Evolutionary conservation across 768 basidiomycete species (phyloP).

Genomic region (Macrolepiota albuminosa): DNA sequence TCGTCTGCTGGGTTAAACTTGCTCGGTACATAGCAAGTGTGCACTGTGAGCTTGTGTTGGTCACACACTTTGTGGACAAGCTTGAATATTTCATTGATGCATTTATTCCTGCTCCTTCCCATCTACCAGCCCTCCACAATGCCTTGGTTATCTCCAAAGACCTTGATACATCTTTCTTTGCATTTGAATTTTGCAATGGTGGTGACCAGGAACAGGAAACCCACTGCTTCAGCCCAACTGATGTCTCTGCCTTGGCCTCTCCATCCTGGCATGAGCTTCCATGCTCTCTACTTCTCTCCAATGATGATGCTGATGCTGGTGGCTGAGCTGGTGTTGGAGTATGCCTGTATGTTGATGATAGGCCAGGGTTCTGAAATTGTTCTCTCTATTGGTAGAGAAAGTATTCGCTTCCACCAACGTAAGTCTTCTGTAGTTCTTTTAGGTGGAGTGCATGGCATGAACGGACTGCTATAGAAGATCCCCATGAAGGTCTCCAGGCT

Average conservation of each 20-base stretch:
- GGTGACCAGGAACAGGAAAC: slow-evolving; percentile 31
- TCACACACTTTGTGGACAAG: too few relatives aligned
- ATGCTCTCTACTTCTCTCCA: too few relatives aligned
- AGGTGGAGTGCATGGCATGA: slow-evolving; percentile 5
- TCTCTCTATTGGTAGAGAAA: slow-evolving; percentile 10
- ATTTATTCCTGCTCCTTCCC: slow-evolving; percentile 16
- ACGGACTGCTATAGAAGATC: slow-evolving; percentile 18
- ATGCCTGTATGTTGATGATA: slow-evolving; percentile 17
- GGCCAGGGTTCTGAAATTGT: slow-evolving; percentile 24
- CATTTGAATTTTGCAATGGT: slow-evolving; percentile 5
- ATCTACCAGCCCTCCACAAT: slow-evolving; percentile 34
- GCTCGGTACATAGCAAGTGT: too few relatives aligned
- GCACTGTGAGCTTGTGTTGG: too few relatives aligned
- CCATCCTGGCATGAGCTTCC: too few relatives aligned
- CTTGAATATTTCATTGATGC: slow-evolving; percentile 24
- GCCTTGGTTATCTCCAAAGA: slow-evolving; percentile 35
- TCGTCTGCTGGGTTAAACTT: too few relatives aligned
- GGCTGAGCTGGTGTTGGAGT: not conserved
- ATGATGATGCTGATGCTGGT: too few relatives aligned
- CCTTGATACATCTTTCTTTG: slow-evolving; percentile 6
- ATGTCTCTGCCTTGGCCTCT: slow-evolving; percentile 22
- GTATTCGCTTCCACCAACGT: slow-evolving; percentile 27
- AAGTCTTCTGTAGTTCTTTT: slow-evolving; percentile 21
- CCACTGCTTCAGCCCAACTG: slow-evolving; percentile 40
- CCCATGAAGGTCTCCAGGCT: slow-evolving; percentile 28